Evolutionary conservation across 106 monocot genomes (phyloP).

Genomic region (Xerophyta viscosa): DNA sequence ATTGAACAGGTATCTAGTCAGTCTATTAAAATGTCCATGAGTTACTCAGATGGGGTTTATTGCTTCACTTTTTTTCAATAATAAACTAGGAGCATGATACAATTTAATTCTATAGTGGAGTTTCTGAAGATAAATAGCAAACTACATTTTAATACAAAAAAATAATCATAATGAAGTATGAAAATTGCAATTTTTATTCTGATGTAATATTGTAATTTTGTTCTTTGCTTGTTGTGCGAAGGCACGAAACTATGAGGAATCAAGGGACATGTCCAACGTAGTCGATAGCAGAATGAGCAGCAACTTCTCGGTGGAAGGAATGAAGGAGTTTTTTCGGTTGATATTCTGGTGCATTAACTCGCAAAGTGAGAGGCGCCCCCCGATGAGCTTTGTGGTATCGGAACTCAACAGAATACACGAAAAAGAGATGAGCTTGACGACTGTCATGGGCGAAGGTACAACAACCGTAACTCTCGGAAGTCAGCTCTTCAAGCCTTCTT

Average conservation of each 20-base stretch:
- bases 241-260: constrained; percentile 59
- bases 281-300: constrained; percentile 68
- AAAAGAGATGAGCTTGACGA: constrained; percentile 76
- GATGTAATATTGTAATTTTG: too few relatives aligned
- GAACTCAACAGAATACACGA: constrained; percentile 73
- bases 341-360: constrained; percentile 54
- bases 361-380: constrained; percentile 34
- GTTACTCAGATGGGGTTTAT: too few relatives aligned
- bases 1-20: constrained; percentile 78
- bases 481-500: constrained; percentile 53
- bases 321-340: constrained; percentile 63
- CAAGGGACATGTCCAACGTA: constrained; percentile 27
- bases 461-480: constrained; percentile 76
- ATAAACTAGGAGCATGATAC: too few relatives aligned
- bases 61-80: too few relatives aligned
- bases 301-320: constrained; percentile 62
- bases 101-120: too few relatives aligned
- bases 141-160: too few relatives aligned
- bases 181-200: too few relatives aligned
- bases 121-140: too few relatives aligned
- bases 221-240: constrained; percentile 33
- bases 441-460: constrained; percentile 77
- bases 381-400: constrained; percentile 46
- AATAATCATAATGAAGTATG: too few relatives aligned
- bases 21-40: too few relatives aligned